Evolutionary conservation across 768 basidiomycete genomes (phyloP).

Genomic region (Kwoniella dendrophila): DNA sequence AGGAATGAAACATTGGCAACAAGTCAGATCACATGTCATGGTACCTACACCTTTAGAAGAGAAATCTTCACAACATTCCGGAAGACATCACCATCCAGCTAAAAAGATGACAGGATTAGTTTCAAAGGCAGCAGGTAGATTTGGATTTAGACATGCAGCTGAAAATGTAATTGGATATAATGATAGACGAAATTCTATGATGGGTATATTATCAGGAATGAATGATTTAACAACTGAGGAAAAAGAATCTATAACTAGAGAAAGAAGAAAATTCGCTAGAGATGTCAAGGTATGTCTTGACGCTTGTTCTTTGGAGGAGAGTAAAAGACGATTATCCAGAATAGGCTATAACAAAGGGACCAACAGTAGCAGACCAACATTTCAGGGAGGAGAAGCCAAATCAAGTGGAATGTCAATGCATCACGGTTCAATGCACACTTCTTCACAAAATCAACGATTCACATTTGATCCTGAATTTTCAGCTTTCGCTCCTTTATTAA

Average conservation of each 20-base stretch:
- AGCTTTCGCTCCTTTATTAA: slow-evolving; percentile 44
- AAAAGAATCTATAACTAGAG: slow-evolving; percentile 45
- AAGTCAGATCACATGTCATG: slow-evolving; percentile 45
- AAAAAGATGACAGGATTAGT: slow-evolving; percentile 39
- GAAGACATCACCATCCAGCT: neutral
- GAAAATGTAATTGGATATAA: slow-evolving; percentile 42
- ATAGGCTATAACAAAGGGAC: slow-evolving; percentile 9
- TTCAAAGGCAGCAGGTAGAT: slow-evolving; percentile 42
- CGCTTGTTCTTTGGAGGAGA: slow-evolving; percentile 43
- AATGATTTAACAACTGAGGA: slow-evolving; percentile 35
- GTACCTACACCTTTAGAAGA: slow-evolving; percentile 34
- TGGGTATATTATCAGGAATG: slow-evolving; percentile 18
- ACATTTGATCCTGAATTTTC: slow-evolving; percentile 38
- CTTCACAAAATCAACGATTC: slow-evolving; percentile 12
- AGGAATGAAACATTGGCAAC: slow-evolving; percentile 47
- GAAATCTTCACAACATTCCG: slow-evolving; percentile 10
- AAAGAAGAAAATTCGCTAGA: slow-evolving; percentile 44
- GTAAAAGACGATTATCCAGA: slow-evolving; percentile 27
- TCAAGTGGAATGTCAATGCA: slow-evolving; percentile 23
- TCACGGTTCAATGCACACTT: slow-evolving; percentile 16
- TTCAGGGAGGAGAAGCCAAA: slow-evolving; percentile 7
- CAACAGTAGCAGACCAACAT: neutral
- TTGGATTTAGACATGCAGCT: slow-evolving; percentile 44
- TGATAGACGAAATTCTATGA: slow-evolving; percentile 24
- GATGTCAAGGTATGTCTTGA: slow-evolving; percentile 46